These are phyloP conservation scores for Paecilomyces dactylethromorphus DNA, from an alignment of 2,329 filamentous ascomycete species.

Conservation along the genomic window DNA sequence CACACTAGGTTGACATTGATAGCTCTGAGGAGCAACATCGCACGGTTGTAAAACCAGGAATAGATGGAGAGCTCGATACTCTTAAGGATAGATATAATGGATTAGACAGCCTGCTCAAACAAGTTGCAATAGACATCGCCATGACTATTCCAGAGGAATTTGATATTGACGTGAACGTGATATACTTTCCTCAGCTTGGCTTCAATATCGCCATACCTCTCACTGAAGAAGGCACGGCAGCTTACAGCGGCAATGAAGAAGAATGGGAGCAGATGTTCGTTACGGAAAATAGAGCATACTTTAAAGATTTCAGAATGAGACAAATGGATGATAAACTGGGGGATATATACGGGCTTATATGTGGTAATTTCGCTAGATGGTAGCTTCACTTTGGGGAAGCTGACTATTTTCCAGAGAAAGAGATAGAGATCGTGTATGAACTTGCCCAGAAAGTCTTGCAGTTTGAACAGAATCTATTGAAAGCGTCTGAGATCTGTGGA, in stretches of 20 bases:
- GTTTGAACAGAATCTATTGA: conserved; percentile 59
- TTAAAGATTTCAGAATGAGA: conserved; percentile 76
- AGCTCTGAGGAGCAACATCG: conserved; percentile 64
- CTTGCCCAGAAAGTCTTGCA: conserved; percentile 66
- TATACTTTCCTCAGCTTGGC: conserved; percentile 86
- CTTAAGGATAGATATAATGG: conserved; percentile 73
- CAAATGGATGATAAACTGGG: conserved; percentile 77
- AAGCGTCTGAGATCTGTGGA: conserved; percentile 72
- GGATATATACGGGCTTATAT: conserved; percentile 78
- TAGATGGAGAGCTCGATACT: conserved; percentile 69
- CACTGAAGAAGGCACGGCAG: conserved; percentile 53
- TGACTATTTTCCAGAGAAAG: conserved; percentile 53
- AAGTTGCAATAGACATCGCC: conserved; percentile 60
- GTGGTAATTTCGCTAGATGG: conserved; percentile 50
- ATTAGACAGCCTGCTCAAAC: conserved; percentile 65
- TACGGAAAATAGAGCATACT: conserved; percentile 67
- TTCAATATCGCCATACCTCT: conserved; percentile 73
- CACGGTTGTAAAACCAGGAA: conserved; percentile 64
- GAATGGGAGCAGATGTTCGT: conserved; percentile 74
- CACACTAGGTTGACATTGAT: conserved; percentile 64
- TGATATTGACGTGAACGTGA: conserved; percentile 61
- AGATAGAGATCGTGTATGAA: conserved; percentile 80
- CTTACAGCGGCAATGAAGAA: conserved; percentile 60
- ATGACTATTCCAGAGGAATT: conserved; percentile 53
- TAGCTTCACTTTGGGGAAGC: not conserved